Percentiles rank a stretch among this genome's conserved stretches.
Evolutionary conservation across 2,329 filamentous ascomycete genomes (phyloP).

Genomic region (Fusarium foetens): DNA sequence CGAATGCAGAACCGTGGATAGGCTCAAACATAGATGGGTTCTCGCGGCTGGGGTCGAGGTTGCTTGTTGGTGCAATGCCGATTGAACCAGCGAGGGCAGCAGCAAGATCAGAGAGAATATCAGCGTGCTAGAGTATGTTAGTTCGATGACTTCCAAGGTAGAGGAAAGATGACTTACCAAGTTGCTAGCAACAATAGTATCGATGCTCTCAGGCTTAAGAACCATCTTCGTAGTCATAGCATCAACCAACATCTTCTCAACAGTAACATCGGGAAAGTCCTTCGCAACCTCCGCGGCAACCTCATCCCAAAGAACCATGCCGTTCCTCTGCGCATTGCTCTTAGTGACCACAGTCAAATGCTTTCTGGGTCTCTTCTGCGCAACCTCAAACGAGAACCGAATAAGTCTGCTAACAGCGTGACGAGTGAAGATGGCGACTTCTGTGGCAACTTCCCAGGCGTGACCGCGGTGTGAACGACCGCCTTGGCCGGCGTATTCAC

Average conservation of each 20-base stretch:
- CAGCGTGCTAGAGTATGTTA: conserved; percentile 56
- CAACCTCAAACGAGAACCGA: conserved; percentile 71
- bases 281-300: conserved; percentile 63
- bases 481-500: conserved; percentile 73
- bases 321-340: conserved; percentile 72
- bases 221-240: conserved; percentile 74
- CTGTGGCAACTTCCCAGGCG: conserved; percentile 70
- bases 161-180: conserved; percentile 46
- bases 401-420: conserved; percentile 68
- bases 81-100: conserved; percentile 76
- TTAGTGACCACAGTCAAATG: conserved; percentile 72
- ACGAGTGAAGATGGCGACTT: conserved; percentile 71
- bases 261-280: conserved; percentile 69
- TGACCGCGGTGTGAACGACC: conserved; percentile 68
- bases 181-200: conserved; percentile 73
- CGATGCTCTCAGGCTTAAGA: conserved; percentile 66
- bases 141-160: not conserved
- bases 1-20: conserved; percentile 68
- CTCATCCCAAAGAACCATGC: conserved; percentile 76
- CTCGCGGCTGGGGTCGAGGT: conserved; percentile 69
- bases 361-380: conserved; percentile 65
- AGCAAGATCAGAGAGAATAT: conserved; percentile 76
- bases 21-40: conserved; percentile 70
- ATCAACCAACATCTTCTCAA: conserved; percentile 74
- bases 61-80: conserved; percentile 76